Evolutionary conservation across 257 asterid species (phyloP).

Genomic region (Penstemon davidsonii): DNA sequence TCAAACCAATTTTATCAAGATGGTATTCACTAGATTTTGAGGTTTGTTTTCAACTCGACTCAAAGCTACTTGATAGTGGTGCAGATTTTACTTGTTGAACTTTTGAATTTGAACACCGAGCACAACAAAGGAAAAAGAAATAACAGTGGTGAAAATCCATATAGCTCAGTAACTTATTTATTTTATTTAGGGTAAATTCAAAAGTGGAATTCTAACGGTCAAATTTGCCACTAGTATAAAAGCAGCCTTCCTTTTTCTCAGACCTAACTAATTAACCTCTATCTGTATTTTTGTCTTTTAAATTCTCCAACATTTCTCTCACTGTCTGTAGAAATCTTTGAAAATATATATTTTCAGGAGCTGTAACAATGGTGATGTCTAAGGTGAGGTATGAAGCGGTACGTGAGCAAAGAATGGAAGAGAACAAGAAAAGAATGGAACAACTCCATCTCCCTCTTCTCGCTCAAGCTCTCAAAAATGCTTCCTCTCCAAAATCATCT

Average conservation of each 20-base stretch:
- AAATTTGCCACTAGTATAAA: constrained; percentile 28
- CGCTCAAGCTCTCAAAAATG: constrained; percentile 57
- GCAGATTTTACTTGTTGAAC: too few relatives aligned
- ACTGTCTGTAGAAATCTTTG: background rate
- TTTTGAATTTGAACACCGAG: too few relatives aligned
- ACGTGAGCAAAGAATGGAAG: constrained; percentile 72
- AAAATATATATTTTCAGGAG: background rate
- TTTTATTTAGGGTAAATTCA: background rate
- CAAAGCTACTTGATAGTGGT: too few relatives aligned
- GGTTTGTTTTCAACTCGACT: too few relatives aligned
- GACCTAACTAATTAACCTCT: background rate
- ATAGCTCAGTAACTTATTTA: too few relatives aligned
- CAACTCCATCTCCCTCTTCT: constrained; percentile 82
- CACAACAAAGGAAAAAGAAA: too few relatives aligned
- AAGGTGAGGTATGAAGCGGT: constrained; percentile 59
- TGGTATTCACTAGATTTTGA: too few relatives aligned
- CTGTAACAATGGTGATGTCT: constrained; percentile 54
- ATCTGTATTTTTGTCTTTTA: background rate
- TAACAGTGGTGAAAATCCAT: too few relatives aligned
- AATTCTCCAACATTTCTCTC: background rate
- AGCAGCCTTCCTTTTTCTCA: background rate
- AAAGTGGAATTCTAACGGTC: constrained; percentile 73
- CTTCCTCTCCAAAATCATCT: constrained; percentile 71
- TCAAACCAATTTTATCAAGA: too few relatives aligned
- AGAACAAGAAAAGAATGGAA: constrained; percentile 85